These are phyloP conservation scores for Fennellomyces sp. DNA, from an alignment of 371 early-diverging fungal species.

Conservation along the genomic window DNA sequence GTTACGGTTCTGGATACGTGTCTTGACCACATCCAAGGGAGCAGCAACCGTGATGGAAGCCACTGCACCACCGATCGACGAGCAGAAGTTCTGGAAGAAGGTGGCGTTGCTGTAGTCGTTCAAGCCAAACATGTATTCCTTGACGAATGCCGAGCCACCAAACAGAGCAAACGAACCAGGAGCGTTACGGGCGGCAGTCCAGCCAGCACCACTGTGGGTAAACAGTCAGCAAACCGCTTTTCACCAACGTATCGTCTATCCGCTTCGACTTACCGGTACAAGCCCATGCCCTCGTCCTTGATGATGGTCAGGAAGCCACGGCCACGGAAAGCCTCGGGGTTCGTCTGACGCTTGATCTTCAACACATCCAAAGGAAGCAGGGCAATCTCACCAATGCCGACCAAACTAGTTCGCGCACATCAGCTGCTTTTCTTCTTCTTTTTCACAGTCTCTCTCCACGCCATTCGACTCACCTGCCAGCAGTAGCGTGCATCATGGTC, in stretches of 20 bases:
- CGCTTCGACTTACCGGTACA: slow-evolving; percentile 72
- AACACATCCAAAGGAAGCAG: slow-evolving; percentile 95
- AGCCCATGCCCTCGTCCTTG: slow-evolving; percentile 87
- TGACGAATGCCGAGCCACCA: slow-evolving; percentile 94
- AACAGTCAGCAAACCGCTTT: neutral
- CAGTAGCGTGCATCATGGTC: slow-evolving; percentile 96
- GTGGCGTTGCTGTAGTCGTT: slow-evolving; percentile 94
- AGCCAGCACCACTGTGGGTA: slow-evolving; percentile 81
- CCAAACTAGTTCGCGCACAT: slow-evolving; percentile 56
- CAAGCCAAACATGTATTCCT: slow-evolving; percentile 89
- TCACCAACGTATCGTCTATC: neutral
- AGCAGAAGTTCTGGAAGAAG: slow-evolving; percentile 95
- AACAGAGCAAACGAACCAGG: slow-evolving; percentile 97
- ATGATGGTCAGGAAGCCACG: slow-evolving; percentile 84
- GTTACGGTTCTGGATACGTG: slow-evolving; percentile 95
- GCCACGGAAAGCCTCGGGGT: slow-evolving; percentile 88
- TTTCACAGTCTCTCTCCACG: neutral
- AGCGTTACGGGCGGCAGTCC: slow-evolving; percentile 98
- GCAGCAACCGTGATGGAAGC: slow-evolving; percentile 95
- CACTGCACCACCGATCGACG: slow-evolving; percentile 95
- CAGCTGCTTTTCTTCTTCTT: neutral
- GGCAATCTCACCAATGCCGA: slow-evolving; percentile 97
- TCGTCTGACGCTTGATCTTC: slow-evolving; percentile 97
- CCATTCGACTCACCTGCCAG: slow-evolving; percentile 63
- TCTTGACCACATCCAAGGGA: slow-evolving; percentile 97